phyloP scores from a whole-genome alignment of 2,329 filamentous ascomycete species.

The Taxawa tesnikishii region DNA sequence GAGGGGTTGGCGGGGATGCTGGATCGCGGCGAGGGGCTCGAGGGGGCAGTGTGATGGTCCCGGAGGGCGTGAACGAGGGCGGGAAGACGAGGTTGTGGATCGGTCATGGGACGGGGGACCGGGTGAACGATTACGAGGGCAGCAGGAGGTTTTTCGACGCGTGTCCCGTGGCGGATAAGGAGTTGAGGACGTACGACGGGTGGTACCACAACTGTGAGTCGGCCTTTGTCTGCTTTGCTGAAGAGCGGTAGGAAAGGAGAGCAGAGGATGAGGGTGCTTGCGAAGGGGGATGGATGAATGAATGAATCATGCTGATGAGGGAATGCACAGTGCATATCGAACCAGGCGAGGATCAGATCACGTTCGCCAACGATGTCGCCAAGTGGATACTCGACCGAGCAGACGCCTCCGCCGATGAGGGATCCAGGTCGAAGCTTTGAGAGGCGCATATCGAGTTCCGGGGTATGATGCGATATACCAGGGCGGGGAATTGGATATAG shows the following conservation, averaged over 20 bases:
- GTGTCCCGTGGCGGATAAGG: conserved; percentile 49
- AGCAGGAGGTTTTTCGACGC: conserved; percentile 52
- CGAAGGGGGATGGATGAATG: background rate
- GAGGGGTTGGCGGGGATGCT: conserved; percentile 67
- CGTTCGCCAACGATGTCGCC: conserved; percentile 19
- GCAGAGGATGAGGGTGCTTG: too few relatives aligned
- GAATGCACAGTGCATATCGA: conserved; percentile 18
- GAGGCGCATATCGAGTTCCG: too few relatives aligned
- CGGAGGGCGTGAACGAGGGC: conserved; percentile 30
- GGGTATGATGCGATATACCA: too few relatives aligned
- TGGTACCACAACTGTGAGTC: conserved; percentile 59
- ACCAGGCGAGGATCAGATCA: conserved; percentile 20
- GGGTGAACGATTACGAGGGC: conserved; percentile 52
- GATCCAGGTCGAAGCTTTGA: conserved; percentile 1
- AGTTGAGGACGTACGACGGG: conserved; percentile 62
- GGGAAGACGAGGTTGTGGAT: conserved; percentile 57
- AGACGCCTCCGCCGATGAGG: background rate
- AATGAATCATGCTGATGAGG: background rate
- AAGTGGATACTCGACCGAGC: conserved; percentile 19
- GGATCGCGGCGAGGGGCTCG: conserved; percentile 54
- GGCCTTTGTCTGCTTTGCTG: background rate
- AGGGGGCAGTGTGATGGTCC: conserved; percentile 36
- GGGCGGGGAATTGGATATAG: too few relatives aligned
- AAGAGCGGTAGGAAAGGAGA: too few relatives aligned
- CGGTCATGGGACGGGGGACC: conserved; percentile 65